Evolutionary conservation across 441 rosid species (phyloP), one percentile per base, ranked within the genome.

Genomic region (Capsella rubella): DNA sequence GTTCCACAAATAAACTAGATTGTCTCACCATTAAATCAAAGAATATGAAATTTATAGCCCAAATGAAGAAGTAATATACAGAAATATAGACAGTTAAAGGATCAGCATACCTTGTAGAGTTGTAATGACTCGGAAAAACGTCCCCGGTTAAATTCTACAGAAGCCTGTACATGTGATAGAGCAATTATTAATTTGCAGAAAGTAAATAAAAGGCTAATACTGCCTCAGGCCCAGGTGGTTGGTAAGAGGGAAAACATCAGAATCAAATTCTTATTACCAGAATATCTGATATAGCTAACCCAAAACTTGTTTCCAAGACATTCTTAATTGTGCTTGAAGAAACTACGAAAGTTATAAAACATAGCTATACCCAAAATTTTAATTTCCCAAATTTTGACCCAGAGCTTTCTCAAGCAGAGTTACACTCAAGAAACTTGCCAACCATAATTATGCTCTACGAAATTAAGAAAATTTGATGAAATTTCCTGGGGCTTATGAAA

Each of bases 101-200:
- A 60, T 64, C 45, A 67, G 67, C 87, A 82, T 58, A 95, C 99
- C 99, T 93, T 95, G 76, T 90, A 95, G 60, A 86, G 70, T 63
- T 85, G 87, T 91, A 95, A 82, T 16, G 99, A 93, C 71, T 95
- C 99, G 46, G 84, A 78, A 85, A 84, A 95, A 67, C 84, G 89
- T 35, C 97, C 93, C 13, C 90, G 89, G 39, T 86, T 87, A 81
- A 87, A 95, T 82, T 95, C 97, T 34, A 93, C 94, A 73, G 96
- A 91, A 64, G 98, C 99, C 99, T 93, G 84, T 76, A 81, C 70
- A 85, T 29, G 71, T 21, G 45, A 79, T 49, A 53, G 39, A 62
- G 16, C 28, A 68, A 46, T 58, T 50, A 42, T 18, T 69, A 43
- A 59, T 58, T 71, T 45, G 54, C 54, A 75, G 61, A 9, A 71